Evolutionary conservation across 2,329 filamentous ascomycete species (phyloP), one percentile per base, ranked within the genome.

Genomic region (Trichocomaceae sp.): DNA sequence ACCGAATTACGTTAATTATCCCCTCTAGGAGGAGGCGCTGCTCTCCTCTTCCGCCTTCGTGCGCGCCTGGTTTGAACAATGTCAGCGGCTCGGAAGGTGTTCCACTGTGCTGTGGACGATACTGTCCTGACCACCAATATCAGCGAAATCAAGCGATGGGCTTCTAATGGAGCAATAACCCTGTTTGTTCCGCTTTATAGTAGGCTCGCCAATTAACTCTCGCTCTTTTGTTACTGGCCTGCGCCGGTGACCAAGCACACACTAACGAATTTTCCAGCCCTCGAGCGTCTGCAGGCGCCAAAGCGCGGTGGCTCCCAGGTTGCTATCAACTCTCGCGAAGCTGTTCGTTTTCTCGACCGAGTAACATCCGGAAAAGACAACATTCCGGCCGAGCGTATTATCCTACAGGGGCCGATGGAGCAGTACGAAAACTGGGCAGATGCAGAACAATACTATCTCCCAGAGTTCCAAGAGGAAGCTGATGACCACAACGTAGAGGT

Each of bases 91-190:
- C 71, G 71, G 61, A 77, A 75, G 63, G 69, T 74, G 60, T 75
- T 78, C 60, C 73, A 77, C 64, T 79, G 77, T 68, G 75, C 79
- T 58, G 75, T 78, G 59, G 77, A 80, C 63, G 77, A 78, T 60
- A 79, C 76, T 50, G 76, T 75, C 47, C 64, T 80, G 54, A 77
- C 75, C 47, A 75, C 76, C 50, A 78, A 76, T 57, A 76, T 80
- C 59, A 75, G 74, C 55, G 77, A 79, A 62, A 75, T 80, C 57
- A 79, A 79, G 65, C 72, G 71, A 64, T 79, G 77, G 75, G 75
- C 77, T 49, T 70, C 73, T 23, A 73, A 76, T 54, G 76, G 76
- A 31, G 69, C 72, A 37, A 73, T 79, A 52, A 75, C 72, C 57
- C 71, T 80, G 39, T 72, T 78, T 53, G 75, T 80, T 54, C 77